A percentile compares a stretch with the other conserved stretches of the same genome.
Evolutionary conservation across 768 basidiomycete genomes (phyloP).

Genomic region (Boletus pseudopeckii): DNA sequence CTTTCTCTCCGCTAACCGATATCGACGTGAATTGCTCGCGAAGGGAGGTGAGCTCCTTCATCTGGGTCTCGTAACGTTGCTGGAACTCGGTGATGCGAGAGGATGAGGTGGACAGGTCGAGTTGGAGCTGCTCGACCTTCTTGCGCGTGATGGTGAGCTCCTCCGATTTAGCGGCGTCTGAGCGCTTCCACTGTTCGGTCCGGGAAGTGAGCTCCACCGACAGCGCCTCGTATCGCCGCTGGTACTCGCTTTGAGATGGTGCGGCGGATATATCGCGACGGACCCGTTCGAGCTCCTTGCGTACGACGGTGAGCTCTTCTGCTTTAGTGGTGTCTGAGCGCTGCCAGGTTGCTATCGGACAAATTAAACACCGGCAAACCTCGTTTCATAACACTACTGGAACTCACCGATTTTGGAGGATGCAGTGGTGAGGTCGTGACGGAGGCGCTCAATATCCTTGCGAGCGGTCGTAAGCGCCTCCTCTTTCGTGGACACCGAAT

Average conservation of each 20-base stretch:
- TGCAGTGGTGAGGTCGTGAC: too few species aligned
- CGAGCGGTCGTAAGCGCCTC: background rate
- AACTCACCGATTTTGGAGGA: background rate
- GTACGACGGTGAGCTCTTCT: background rate
- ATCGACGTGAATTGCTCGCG: background rate
- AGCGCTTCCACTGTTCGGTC: background rate
- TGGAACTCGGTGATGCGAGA: background rate
- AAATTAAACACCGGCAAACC: background rate
- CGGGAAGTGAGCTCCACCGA: background rate
- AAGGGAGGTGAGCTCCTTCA: background rate
- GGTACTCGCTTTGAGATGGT: background rate
- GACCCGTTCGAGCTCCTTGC: constrained; percentile 1
- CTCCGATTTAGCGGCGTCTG: background rate
- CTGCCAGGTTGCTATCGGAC: background rate
- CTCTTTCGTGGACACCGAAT: background rate
- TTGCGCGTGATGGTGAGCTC: background rate
- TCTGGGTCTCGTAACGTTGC: background rate
- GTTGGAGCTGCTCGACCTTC: background rate
- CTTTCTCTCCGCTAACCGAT: background rate
- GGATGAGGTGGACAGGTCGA: background rate
- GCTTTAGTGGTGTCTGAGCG: background rate
- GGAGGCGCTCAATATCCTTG: background rate
- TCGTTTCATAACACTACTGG: background rate
- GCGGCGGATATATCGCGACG: background rate
- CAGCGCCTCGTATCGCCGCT: background rate